Percentiles rank a stretch among this genome's conserved stretches.
Conservation (phyloP, 106 monocot genomes). For the Phalaenopsis aphrodite region DNA sequence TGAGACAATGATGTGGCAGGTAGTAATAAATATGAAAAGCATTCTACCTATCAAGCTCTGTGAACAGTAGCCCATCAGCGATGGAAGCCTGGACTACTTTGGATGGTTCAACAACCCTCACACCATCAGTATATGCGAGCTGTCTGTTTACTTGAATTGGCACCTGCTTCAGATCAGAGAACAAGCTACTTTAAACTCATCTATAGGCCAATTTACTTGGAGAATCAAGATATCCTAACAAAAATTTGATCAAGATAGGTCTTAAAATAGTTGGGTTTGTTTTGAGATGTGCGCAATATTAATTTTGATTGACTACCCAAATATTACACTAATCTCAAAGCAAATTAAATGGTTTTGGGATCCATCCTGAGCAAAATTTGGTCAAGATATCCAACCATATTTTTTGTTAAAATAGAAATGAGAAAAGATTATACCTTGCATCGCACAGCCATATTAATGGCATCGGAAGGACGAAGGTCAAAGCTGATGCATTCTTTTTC, state of each 20-base stretch:
- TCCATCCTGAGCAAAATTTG: too few relatives aligned
- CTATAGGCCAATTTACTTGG: neutral
- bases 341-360: too few relatives aligned
- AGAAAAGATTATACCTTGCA: constrained; percentile 49
- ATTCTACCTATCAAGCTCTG: constrained; percentile 67
- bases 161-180: constrained; percentile 33
- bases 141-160: constrained; percentile 90
- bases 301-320: too few relatives aligned
- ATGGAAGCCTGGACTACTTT: constrained; percentile 26
- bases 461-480: constrained; percentile 90
- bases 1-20: too few relatives aligned
- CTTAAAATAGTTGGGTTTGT: too few relatives aligned
- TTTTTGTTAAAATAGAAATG: neutral
- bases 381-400: too few relatives aligned
- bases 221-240: neutral
- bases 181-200: neutral
- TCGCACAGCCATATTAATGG: constrained; percentile 85
- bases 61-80: constrained; percentile 57
- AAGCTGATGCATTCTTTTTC: constrained; percentile 55
- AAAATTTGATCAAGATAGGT: too few relatives aligned
- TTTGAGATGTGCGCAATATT: too few relatives aligned
- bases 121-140: constrained; percentile 80
- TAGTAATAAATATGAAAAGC: neutral
- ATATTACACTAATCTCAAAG: too few relatives aligned
- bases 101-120: constrained; percentile 70